Percentiles rank a stretch among this genome's conserved stretches.
Evolutionary conservation across 192 early-diverging fungal species (phyloP).

Genomic region (Coemansia brasiliensis): DNA sequence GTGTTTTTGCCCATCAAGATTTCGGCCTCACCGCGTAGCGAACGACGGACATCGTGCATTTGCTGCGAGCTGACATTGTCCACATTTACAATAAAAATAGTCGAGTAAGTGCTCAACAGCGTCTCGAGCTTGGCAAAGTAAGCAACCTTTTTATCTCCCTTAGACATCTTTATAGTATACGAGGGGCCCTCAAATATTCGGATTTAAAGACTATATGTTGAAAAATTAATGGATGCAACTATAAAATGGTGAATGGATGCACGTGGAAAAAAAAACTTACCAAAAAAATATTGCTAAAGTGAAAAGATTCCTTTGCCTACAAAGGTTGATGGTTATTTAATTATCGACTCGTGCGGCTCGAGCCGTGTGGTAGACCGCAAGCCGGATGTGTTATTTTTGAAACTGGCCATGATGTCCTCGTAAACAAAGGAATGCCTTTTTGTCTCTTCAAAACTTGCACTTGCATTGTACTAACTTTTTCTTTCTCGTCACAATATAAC

Average conservation of each 20-base stretch:
- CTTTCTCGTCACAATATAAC: no score
- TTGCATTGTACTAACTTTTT: no score
- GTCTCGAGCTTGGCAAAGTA: slow-evolving; percentile 93
- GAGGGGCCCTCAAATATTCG: slow-evolving; percentile 32
- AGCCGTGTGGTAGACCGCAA: no score
- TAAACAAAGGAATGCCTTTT: no score
- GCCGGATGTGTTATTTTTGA: no score
- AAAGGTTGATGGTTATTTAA: no score
- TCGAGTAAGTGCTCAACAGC: slow-evolving; percentile 87
- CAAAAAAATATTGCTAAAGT: no score
- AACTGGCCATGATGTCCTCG: no score
- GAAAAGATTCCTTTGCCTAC: no score
- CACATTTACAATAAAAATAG: slow-evolving; percentile 99
- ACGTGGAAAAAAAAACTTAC: no score
- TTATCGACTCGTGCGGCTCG: no score
- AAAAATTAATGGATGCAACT: slow-evolving; percentile 17
- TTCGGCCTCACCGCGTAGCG: slow-evolving; percentile 86
- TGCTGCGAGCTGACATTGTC: slow-evolving; percentile 99
- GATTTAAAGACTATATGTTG: slow-evolving; percentile 29
- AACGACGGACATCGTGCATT: slow-evolving; percentile 96
- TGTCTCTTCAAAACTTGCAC: no score
- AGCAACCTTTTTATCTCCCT: slow-evolving; percentile 84
- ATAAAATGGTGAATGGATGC: slow-evolving; percentile 1
- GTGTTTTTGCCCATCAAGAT: slow-evolving; percentile 99
- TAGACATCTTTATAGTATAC: slow-evolving; percentile 51